Base-by-base conservation (phyloP, 345 rosid species). In the Triadica sebifera region DNA sequence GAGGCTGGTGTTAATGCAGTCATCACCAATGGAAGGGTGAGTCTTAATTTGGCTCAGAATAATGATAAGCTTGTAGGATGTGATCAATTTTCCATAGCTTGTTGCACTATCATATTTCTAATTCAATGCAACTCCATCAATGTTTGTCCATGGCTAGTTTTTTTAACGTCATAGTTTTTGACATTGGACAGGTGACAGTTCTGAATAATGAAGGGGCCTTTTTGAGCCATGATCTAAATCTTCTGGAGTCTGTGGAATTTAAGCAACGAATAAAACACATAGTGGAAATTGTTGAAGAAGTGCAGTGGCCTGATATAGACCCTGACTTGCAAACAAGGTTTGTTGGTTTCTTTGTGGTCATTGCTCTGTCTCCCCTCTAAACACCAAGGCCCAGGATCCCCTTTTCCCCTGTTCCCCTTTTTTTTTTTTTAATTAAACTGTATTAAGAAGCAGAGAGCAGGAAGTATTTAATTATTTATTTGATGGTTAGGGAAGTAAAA, bases 1-100 rank as follows among this genome's bases (percentile, higher is more conserved):
- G 89, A 85, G 43, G 82, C 87, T 71, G 91, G 85, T 76, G 85
- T 78, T 65, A 91, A 88, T 76, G 92, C 89, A 50, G 87, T 91
- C 79, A 88, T 95, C 76, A 91, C 99, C 73, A 95, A 89, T 76
- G 99, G 99, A 83, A 87, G 99, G 93, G 99, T 95, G 65, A 77
- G 91, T 77, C 71, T 60, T 38, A 37, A 57, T 55, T 45, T 51
- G 16, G 51, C 71, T 71, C 9, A 41, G 52, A 4, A 43, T 37
- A 65, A 55, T 15, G 24, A 19, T 41, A 9, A 16, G 67, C 16
- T 39, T 22, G 20, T 22, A 39, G 29, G 46, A 6, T 12, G 38
- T 67, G 45, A 60, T 41, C 22, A 59, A 22, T 57, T 17, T 60
- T 17, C 49, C 11, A 73, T 25, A 53, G 46, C 67, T 63, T 11